Conservation (phyloP, 768 basidiomycete species). For the Leucocoprinus sp. region DNA sequence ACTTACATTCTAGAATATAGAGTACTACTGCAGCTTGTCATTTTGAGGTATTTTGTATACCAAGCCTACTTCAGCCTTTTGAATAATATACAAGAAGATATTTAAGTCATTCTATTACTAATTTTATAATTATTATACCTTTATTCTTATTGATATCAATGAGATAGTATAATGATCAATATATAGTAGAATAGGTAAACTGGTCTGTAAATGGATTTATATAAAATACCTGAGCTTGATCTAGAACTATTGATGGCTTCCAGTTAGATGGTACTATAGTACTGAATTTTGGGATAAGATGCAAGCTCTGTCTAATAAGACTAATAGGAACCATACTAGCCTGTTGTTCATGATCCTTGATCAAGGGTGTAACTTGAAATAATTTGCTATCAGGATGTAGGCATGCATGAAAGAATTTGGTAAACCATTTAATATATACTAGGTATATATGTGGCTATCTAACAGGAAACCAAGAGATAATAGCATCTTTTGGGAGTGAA, state of each 20-base stretch:
- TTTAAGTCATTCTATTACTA: no score
- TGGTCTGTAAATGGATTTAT: conserved; percentile 23
- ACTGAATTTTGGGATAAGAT: conserved; percentile 26
- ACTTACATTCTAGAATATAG: no score
- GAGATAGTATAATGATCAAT: no score
- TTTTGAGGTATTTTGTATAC: no score
- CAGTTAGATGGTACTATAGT: conserved; percentile 20
- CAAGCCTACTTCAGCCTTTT: no score
- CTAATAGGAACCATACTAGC: conserved; percentile 19
- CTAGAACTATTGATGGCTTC: conserved; percentile 24
- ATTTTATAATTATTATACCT: no score
- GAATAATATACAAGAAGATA: no score
- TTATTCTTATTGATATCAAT: no score
- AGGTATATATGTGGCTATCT: conserved; percentile 5
- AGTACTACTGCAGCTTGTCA: no score
- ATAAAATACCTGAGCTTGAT: conserved; percentile 19
- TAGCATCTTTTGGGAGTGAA: background rate
- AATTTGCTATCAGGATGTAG: conserved; percentile 16
- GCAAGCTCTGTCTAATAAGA: conserved; percentile 19
- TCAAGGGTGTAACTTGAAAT: conserved; percentile 18
- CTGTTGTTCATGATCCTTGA: background rate
- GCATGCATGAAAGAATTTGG: conserved; percentile 10
- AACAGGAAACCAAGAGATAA: background rate
- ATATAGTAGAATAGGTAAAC: conserved; percentile 17
- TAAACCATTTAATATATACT: conserved; percentile 18